A percentile compares a stretch with the other conserved stretches of the same genome.
Conservation (phyloP, 2,329 filamentous ascomycete species). For the Incumbomyces lentus region DNA sequence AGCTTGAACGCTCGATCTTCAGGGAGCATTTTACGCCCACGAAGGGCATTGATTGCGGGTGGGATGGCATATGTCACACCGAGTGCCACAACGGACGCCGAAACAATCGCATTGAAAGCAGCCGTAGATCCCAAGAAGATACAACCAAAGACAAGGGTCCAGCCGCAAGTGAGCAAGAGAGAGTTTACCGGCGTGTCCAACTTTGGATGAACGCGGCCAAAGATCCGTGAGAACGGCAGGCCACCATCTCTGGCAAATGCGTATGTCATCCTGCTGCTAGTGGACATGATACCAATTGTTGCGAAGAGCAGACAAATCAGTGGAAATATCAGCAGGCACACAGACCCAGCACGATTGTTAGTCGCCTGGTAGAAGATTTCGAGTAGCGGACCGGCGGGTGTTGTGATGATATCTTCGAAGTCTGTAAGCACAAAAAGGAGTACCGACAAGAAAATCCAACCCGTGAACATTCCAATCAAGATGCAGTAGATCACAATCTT, state of each 20-base stretch:
- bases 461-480: constrained; percentile 51
- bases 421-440: constrained; percentile 55
- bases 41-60: constrained; percentile 56
- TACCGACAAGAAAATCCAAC: constrained; percentile 52
- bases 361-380: constrained; percentile 56
- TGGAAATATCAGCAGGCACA: constrained; percentile 50
- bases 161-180: constrained; percentile 47
- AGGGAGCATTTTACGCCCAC: constrained; percentile 56
- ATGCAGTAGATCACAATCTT: constrained; percentile 58
- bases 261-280: constrained; percentile 55
- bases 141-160: constrained; percentile 58
- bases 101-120: constrained; percentile 62
- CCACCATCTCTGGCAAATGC: constrained; percentile 40
- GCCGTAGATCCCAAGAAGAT: constrained; percentile 58
- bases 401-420: constrained; percentile 45
- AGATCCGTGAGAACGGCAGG: constrained; percentile 28
- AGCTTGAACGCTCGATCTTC: constrained; percentile 48
- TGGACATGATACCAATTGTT: constrained; percentile 54
- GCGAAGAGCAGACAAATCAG: constrained; percentile 38
- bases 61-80: constrained; percentile 67
- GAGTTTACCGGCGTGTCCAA: constrained; percentile 59
- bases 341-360: constrained; percentile 48
- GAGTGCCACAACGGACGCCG: constrained; percentile 60
- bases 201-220: constrained; percentile 50
- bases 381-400: constrained; percentile 47